phyloP scores from a whole-genome alignment of 768 basidiomycete genomes.

The Pulveroboletus ravenelii region DNA sequence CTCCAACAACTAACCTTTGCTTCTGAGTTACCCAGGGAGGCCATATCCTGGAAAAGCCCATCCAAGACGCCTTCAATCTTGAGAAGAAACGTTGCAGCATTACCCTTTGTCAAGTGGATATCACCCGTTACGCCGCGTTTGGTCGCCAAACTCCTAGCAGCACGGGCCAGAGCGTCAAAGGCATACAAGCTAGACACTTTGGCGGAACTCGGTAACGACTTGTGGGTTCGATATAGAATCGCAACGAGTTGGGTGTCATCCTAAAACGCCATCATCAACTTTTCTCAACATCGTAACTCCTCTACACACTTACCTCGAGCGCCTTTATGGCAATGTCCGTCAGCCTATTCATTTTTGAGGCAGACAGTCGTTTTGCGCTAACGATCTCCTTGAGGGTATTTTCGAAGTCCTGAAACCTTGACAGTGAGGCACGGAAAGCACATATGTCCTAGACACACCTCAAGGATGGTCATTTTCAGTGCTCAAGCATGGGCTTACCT shows the following conservation, averaged over 20 bases:
- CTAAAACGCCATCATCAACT: conserved; percentile 35
- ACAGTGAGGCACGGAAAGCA: conserved; percentile 5
- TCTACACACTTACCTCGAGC: conserved; percentile 56
- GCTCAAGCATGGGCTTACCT: conserved; percentile 19
- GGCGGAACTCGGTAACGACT: conserved; percentile 56
- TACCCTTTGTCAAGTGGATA: conserved; percentile 53
- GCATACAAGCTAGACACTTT: conserved; percentile 90
- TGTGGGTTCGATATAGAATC: conserved; percentile 84
- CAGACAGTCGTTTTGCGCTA: conserved; percentile 76
- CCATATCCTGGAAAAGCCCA: conserved; percentile 83
- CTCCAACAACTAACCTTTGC: conserved; percentile 70
- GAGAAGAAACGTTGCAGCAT: conserved; percentile 76
- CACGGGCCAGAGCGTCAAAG: conserved; percentile 89
- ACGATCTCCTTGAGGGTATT: conserved; percentile 76
- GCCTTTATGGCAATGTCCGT: conserved; percentile 73
- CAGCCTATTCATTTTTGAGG: conserved; percentile 75
- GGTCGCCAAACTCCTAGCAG: conserved; percentile 61
- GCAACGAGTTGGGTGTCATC: conserved; percentile 85
- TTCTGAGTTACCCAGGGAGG: conserved; percentile 58
- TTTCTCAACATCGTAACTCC: background rate
- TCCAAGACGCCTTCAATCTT: conserved; percentile 91
- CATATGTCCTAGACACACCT: conserved; percentile 28
- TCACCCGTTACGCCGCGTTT: conserved; percentile 62
- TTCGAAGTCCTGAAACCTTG: conserved; percentile 66
- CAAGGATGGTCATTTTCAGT: conserved; percentile 37